Conservation (phyloP, 202 grass and related monocot species). For the Bolboschoenoplectus hybrid region DNA sequence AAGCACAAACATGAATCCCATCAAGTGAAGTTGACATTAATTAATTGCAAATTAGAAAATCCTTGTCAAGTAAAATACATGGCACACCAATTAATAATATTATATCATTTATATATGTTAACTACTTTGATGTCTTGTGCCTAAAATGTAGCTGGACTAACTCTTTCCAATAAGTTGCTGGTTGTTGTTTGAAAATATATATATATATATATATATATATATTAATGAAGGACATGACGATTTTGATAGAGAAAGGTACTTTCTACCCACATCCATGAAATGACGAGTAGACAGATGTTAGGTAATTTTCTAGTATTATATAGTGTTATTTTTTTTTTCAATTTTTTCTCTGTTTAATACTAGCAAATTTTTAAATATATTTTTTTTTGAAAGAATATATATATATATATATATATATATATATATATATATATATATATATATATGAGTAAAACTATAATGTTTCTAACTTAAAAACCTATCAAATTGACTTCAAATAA, state of each 20-base stretch:
- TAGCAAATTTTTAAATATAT: too few relatives aligned
- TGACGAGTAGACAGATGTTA: neutral
- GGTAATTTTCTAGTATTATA: neutral
- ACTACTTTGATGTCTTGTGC: neutral
- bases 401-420: too few relatives aligned
- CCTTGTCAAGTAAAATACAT: conserved; percentile 4
- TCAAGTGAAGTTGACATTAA: conserved; percentile 9
- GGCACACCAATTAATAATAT: neutral
- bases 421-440: too few relatives aligned
- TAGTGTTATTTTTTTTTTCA: neutral
- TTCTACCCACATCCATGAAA: neutral
- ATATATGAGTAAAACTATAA: too few relatives aligned
- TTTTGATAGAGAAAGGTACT: conserved; percentile 10
- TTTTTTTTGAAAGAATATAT: too few relatives aligned
- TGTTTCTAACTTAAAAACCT: too few relatives aligned
- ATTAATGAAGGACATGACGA: neutral
- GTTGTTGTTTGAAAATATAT: conserved; percentile 9
- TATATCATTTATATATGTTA: neutral
- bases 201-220: too few relatives aligned
- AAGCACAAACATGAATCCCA: neutral
- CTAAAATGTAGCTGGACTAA: neutral
- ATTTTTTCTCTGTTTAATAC: too few relatives aligned
- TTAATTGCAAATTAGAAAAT: neutral
- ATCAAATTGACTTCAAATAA: too few relatives aligned
- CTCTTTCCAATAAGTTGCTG: neutral